Evolutionary conservation across 225 moss, liverwort and hornwort species (phyloP).

Genomic region (Sphagnum tenellum): DNA sequence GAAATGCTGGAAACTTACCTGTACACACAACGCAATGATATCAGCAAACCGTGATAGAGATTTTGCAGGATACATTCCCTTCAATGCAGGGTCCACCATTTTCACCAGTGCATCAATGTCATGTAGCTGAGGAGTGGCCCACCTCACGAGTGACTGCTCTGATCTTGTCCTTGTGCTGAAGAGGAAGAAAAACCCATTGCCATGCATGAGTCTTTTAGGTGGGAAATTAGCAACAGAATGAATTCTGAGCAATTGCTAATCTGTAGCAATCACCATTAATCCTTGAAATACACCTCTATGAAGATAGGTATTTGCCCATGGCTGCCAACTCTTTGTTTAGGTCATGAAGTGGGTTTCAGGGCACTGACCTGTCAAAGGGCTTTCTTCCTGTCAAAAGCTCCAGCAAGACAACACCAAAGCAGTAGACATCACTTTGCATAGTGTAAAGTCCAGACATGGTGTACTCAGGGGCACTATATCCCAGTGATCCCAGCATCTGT

Average conservation of each 20-base stretch:
- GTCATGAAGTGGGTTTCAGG: neutral
- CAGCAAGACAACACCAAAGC: constrained; percentile 84
- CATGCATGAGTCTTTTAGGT: too few species aligned
- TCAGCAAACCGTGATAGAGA: constrained; percentile 75
- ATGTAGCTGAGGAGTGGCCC: constrained; percentile 81
- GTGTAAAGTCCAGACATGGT: constrained; percentile 68
- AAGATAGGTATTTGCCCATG: too few species aligned
- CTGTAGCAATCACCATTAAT: too few species aligned
- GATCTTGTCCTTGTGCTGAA: constrained; percentile 53
- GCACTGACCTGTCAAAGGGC: constrained; percentile 56
- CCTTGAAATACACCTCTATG: neutral
- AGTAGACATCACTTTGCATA: constrained; percentile 72
- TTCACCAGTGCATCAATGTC: constrained; percentile 72
- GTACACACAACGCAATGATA: constrained; percentile 41
- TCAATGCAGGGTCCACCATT: constrained; percentile 76
- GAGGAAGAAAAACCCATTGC: neutral
- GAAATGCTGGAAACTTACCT: too few species aligned
- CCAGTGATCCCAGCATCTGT: constrained; percentile 71
- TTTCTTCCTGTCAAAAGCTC: constrained; percentile 74
- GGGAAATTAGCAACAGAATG: too few species aligned
- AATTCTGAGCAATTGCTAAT: too few species aligned
- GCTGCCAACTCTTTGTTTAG: too few species aligned
- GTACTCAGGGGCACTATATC: constrained; percentile 76
- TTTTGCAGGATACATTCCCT: constrained; percentile 71
- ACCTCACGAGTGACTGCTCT: constrained; percentile 66